Base-by-base conservation (phyloP, 2,329 filamentous ascomycete genomes). In the Alternaria triticimaculans region DNA sequence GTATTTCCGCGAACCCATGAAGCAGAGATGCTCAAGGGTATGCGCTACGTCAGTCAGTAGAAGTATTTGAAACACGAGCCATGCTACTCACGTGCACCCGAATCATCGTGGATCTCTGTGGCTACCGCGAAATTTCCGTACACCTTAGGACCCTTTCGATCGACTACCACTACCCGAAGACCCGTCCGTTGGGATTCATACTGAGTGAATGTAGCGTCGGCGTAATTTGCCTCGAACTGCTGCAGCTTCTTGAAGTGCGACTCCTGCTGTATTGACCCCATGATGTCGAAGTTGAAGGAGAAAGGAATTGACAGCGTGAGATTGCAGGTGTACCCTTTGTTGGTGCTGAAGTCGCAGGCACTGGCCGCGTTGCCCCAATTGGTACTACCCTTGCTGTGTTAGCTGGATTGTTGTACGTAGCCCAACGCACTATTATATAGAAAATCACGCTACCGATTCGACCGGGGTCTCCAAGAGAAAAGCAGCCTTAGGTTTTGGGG, bases 31-130 rank as follows among this genome's bases (percentile, higher is more conserved):
- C 73, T 86, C 84, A 14, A 86, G 77, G 2, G 84, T 86, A 66
- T 86, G 84, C 15, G 84, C 79, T 82, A 58, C 4, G 4, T 23
- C 28, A 21, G 49, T 74, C 18, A 73, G 61, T 18, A 23, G 6
- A 21, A 14, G n/a, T 44, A n/a, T 41, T 0, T 20, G 7, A 41
- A 45, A 28, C 33, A 50, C 21, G 12, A 41, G 21, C n/a, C 11
- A 6, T 6, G 37, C 23, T 21, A 70, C 74, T 68, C 66, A 80
- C 79, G 96, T 14, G 96, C 92, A 44, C 96, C 96, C 11, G 95
- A 98, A 80, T 99, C 94, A 82, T 99, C 96, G 73, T 97, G 91
- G 72, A 99, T 98, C 81, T 99, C 96, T 4, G 96, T 99, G 33
- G 96, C 96, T 57, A 99, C 87, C 33, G 94, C 91, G 81, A 99